A percentile compares a stretch with the other conserved stretches of the same genome.
Conservation (phyloP, 2,329 filamentous ascomycete species). For the Calonectria fujianensis region DNA sequence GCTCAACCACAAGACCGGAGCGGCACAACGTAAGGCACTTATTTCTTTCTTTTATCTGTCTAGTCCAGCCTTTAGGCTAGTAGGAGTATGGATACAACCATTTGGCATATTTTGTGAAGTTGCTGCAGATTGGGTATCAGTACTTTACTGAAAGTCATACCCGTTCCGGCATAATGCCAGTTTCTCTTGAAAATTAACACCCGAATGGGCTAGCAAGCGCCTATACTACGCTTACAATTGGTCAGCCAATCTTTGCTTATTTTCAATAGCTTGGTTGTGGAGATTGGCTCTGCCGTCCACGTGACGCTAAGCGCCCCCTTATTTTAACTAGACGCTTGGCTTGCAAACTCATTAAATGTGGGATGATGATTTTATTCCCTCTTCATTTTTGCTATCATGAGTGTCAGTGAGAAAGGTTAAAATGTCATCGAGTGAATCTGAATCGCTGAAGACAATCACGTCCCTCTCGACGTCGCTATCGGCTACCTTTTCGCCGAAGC, state of each 20-base stretch:
- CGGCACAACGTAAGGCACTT: no score
- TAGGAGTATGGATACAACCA: no score
- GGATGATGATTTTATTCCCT: not conserved
- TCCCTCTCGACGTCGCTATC: not conserved
- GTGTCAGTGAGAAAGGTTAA: not conserved
- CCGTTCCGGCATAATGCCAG: not conserved
- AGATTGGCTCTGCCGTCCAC: constrained; percentile 4
- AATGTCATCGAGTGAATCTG: constrained; percentile 10
- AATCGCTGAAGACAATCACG: not conserved
- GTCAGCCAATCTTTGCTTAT: not conserved
- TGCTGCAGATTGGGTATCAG: not conserved
- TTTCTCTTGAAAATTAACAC: not conserved
- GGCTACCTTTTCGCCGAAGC: not conserved
- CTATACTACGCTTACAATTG: not conserved
- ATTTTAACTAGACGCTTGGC: not conserved
- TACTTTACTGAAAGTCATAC: not conserved
- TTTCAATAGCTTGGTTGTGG: not conserved
- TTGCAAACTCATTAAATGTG: not conserved
- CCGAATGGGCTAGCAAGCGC: not conserved
- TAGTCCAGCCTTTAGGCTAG: no score
- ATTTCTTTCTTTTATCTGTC: no score
- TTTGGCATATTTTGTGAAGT: not conserved
- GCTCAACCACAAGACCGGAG: no score
- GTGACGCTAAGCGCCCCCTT: not conserved
- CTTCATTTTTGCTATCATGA: not conserved